Base-by-base conservation (phyloP, 495 filamentous ascomycete genomes). In the Viridothelium virens region DNA sequence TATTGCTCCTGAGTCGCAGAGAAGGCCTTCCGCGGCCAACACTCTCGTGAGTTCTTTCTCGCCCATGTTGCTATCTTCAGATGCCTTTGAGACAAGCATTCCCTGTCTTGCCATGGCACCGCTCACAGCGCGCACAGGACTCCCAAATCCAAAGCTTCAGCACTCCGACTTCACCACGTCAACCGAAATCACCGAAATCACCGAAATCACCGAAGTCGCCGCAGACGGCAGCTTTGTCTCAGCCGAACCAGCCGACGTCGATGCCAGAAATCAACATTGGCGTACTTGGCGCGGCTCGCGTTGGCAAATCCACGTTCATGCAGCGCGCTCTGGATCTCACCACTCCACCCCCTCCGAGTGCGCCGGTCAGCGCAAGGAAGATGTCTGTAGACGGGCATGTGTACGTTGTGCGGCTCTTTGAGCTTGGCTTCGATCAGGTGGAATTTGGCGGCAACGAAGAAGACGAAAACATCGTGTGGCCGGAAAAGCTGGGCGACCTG, bases 251-350 rank as follows among this genome's bases (percentile, higher is more conserved):
- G 25, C 37, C 37, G 44, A 50, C 37, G 10, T 67, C 71, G 56
- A 84, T 88, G 78, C 84, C 85, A 67, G 78, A 87, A 72, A 85
- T 96, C 72, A 92, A 91, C 71, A 90, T 97, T 73, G 91, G 87
- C 39, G 86, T 97, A 34, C 84, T 96, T 70, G 94, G 94, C 63
- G 83, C 85, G 70, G 80, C 84, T 69, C 86, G 87, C 62, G 89
- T 91, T 41, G 93, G 93, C 70, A 97, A 97, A 78, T 91, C 90
- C 61, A 89, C 89, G 33, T 96, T 97, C 70, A 89, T 96, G 67
- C 88, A 90, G 72, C 85, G 83, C 64, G 89, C 90, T 11, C 78
- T 94, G 70, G 87, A 91, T 48, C 79, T 93, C 68, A 85, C 84
- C 66, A 77, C 77, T 44, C 75, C 83, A 1, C 81, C 88, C 2